A percentile compares a stretch with the other conserved stretches of the same genome.
Conservation (phyloP, 2,329 filamentous ascomycete species). For the Kalaharituber pfeilii region DNA sequence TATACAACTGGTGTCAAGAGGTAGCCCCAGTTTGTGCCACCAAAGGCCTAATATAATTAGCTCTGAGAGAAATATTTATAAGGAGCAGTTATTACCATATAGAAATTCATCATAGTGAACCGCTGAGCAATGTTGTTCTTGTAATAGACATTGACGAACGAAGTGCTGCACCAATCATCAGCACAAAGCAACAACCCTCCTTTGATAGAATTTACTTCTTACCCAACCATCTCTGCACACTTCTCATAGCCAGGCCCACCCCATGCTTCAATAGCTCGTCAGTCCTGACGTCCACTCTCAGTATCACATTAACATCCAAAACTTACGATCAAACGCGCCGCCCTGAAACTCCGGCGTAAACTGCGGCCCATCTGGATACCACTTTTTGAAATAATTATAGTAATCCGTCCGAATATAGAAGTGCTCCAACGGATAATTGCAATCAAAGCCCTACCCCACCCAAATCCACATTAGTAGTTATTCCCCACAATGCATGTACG, state of each 20-base stretch:
- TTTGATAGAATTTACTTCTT: neutral
- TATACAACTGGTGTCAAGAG: conserved; percentile 36
- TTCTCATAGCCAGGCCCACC: conserved; percentile 39
- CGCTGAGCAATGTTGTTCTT: conserved; percentile 39
- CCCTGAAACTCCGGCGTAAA: conserved; percentile 39
- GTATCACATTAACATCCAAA: neutral
- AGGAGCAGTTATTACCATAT: conserved; percentile 32
- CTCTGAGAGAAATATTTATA: neutral
- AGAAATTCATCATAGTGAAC: conserved; percentile 34
- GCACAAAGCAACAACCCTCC: neutral
- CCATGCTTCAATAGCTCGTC: neutral
- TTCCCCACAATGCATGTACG: neutral
- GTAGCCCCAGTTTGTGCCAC: conserved; percentile 41
- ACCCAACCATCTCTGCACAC: conserved; percentile 38
- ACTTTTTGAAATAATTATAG: conserved; percentile 41
- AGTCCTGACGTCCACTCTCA: neutral
- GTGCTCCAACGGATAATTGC: conserved; percentile 33
- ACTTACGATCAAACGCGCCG: conserved; percentile 39
- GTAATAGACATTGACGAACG: conserved; percentile 39
- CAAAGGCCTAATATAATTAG: conserved; percentile 27
- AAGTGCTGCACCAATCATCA: conserved; percentile 32
- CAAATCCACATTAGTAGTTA: no score
- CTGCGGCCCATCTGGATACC: conserved; percentile 37
- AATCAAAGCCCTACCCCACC: conserved; percentile 29
- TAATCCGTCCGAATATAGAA: conserved; percentile 38